Evolutionary conservation across 2,329 filamentous ascomycete genomes (phyloP), one percentile per base, ranked within the genome.

Genomic region (Nothomitra cinnamomea): DNA sequence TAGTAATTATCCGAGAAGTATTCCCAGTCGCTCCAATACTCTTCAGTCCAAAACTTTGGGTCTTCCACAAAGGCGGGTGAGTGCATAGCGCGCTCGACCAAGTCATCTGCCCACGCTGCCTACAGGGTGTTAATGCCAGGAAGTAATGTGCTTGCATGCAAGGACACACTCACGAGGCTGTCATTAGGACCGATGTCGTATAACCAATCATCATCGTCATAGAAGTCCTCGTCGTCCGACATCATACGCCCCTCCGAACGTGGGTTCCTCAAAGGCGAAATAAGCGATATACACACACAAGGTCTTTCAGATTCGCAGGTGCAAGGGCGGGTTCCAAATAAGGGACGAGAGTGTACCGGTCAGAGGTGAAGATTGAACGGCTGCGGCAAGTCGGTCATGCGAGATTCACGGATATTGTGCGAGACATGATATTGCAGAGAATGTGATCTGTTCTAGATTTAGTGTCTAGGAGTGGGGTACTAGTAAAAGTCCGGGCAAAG

Each of bases 21-120:
- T 1, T 61, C 58, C 61, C 69, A 71, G 57, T 72, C 70, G 51
- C 66, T 69, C 59, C 63, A 68, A 48, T 64, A 66, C 12, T 70
- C 68, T 52, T 65, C 62, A 6, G 64, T 56, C 36, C 72, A 68
- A 24, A 65, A 60, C 13, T 59, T 61, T 7, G 59, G 58, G 4
- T 67, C 65, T 10, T 71, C 67, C 24, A 64, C 62, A 35, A 66
- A 63, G 24, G 67, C 60, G 28, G 68, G 65, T 53, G 69, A 69
- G 58, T 67, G 64, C 13, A 67, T 61, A 28, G 69, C 61, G 50
- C 65, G 64, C 56, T 63, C 64, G 42, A 69, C 69, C 21, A 72
- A 62, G 54, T 72, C 69, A 51, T 72, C 69, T 17, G 52, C 52
- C 40, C 52, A 49, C 8, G 38, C 52, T 67, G 42, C 28, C 43